phyloP scores from a whole-genome alignment of 225 moss, liverwort and hornwort species.

The Anthoceros angustus region DNA sequence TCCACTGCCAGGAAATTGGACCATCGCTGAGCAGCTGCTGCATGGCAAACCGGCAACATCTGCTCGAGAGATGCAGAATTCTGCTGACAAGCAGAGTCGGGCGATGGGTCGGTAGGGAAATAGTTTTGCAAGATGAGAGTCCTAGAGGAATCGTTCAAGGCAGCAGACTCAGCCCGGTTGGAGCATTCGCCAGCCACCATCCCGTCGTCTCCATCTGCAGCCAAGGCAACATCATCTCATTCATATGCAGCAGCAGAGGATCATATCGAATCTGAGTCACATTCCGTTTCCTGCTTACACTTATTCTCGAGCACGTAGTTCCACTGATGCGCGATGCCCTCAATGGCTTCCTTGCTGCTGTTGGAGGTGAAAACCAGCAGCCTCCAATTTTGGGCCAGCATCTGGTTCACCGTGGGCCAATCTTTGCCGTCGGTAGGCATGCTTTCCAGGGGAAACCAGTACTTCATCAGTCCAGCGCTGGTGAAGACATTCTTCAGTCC shows the following conservation, averaged over 20 bases:
- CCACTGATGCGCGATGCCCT: constrained; percentile 37
- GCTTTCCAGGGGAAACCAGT: constrained; percentile 43
- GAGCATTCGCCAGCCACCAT: constrained; percentile 23
- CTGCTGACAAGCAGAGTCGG: constrained; percentile 30
- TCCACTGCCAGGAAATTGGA: constrained; percentile 81
- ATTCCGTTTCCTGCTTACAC: constrained; percentile 23
- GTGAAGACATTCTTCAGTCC: constrained; percentile 45
- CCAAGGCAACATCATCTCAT: constrained; percentile 11
- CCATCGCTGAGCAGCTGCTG: constrained; percentile 72
- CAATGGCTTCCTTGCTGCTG: constrained; percentile 18
- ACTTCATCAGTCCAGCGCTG: constrained; percentile 36
- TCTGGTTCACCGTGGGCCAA: constrained; percentile 62
- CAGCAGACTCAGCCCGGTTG: constrained; percentile 60
- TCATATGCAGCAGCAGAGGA: not conserved
- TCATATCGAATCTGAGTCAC: constrained; percentile 20
- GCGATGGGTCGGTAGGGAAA: constrained; percentile 38
- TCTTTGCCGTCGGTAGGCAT: constrained; percentile 40
- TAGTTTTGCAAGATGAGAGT: constrained; percentile 68
- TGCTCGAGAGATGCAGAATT: constrained; percentile 37
- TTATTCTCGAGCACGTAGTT: constrained; percentile 25
- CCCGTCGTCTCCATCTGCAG: constrained; percentile 43
- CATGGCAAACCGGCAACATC: constrained; percentile 45
- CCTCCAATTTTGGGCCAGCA: constrained; percentile 39
- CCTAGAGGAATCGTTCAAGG: constrained; percentile 39
- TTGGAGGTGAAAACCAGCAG: constrained; percentile 31